Conservation (phyloP, 1,284 basidiomycete genomes). For the Ceratobasidium theobromae region DNA sequence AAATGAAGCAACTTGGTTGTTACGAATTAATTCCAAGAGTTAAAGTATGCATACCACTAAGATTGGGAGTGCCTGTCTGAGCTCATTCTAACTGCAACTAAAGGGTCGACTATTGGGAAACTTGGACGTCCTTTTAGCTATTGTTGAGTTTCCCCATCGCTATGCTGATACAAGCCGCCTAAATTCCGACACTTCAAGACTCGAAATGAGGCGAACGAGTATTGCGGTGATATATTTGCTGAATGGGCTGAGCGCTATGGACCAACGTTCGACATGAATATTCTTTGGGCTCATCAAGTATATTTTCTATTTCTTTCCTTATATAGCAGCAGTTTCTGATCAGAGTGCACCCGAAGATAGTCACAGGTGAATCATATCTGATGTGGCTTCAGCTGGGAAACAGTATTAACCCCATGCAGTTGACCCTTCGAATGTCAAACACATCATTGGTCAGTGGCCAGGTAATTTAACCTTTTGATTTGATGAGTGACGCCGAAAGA, state of each 20-base stretch:
- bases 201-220: constrained; percentile 34
- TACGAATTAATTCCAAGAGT: neutral
- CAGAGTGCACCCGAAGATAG: neutral
- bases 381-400: neutral
- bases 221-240: constrained; percentile 37
- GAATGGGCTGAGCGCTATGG: constrained; percentile 37
- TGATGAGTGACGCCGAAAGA: neutral
- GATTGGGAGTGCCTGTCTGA: neutral
- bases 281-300: constrained; percentile 39
- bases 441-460: constrained; percentile 35
- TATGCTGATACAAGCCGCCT: neutral
- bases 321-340: neutral
- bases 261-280: constrained; percentile 39
- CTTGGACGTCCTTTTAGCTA: constrained; percentile 37
- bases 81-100: constrained; percentile 20
- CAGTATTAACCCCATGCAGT: constrained; percentile 30
- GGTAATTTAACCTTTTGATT: no score
- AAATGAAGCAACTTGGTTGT: constrained; percentile 12
- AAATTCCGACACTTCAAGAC: neutral
- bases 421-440: constrained; percentile 38
- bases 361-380: constrained; percentile 11
- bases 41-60: neutral
- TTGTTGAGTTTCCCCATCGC: constrained; percentile 31
- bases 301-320: neutral
- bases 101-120: constrained; percentile 38